These are phyloP conservation scores for Onygenales sp. DNA, from an alignment of 2,329 filamentous ascomycete genomes.

Conservation along the genomic window DNA sequence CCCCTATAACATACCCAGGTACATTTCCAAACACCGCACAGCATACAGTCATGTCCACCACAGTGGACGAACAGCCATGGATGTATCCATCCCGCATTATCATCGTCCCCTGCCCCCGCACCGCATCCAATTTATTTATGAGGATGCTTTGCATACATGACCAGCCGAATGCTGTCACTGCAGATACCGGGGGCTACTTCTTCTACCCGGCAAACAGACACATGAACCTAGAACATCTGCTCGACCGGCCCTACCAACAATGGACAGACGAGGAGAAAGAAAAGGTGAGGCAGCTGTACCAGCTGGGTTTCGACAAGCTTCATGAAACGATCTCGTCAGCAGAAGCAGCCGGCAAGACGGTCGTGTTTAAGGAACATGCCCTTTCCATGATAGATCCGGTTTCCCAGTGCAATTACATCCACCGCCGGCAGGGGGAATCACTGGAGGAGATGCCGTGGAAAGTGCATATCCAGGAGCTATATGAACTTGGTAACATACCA, in stretches of 20 bases:
- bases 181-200: conserved; percentile 19
- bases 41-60: neutral
- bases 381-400: conserved; percentile 11
- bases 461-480: conserved; percentile 10
- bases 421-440: neutral
- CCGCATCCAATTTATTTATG: conserved; percentile 23
- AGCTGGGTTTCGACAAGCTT: conserved; percentile 18
- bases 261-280: conserved; percentile 19
- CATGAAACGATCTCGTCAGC: conserved; percentile 16
- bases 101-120: conserved; percentile 19
- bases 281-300: conserved; percentile 15
- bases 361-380: conserved; percentile 29
- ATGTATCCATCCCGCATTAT: neutral
- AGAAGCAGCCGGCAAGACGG: conserved; percentile 14
- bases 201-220: conserved; percentile 15
- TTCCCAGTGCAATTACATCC: conserved; percentile 2
- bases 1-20: too few species aligned
- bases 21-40: too few species aligned
- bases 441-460: conserved; percentile 2
- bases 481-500: conserved; percentile 14
- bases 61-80: too few species aligned
- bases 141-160: conserved; percentile 19
- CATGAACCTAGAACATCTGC: conserved; percentile 4
- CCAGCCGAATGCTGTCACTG: conserved; percentile 15
- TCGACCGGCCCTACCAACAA: conserved; percentile 12